A percentile compares a stretch with the other conserved stretches of the same genome.
Conservation (phyloP, 2,329 filamentous ascomycete genomes). For the Chaetomiaceae sp. region DNA sequence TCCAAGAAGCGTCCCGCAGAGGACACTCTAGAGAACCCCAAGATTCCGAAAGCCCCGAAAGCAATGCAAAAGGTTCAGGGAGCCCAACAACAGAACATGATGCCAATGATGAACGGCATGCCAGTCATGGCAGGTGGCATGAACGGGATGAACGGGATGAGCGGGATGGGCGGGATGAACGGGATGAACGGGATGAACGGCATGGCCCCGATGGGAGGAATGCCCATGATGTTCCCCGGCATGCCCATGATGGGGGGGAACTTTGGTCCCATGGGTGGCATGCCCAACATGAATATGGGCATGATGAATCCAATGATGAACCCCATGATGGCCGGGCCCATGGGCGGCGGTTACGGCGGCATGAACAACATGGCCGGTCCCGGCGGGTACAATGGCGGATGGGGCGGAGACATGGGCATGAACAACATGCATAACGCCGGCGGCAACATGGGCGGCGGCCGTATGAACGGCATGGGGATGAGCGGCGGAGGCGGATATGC, state of each 20-base stretch:
- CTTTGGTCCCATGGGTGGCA: conserved; percentile 25
- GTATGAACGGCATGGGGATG: conserved; percentile 36
- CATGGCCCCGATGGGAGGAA: conserved; percentile 35
- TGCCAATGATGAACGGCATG: conserved; percentile 43
- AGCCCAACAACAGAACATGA: conserved; percentile 33
- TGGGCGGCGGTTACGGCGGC: conserved; percentile 9
- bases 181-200: conserved; percentile 30
- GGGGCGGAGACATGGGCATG: conserved; percentile 33
- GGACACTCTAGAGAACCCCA: conserved; percentile 60
- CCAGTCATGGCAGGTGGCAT: conserved; percentile 33
- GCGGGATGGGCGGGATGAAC: conserved; percentile 33
- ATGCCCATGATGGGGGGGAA: conserved; percentile 35
- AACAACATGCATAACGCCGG: conserved; percentile 32
- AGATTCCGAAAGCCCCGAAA: conserved; percentile 61
- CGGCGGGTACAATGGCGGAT: conserved; percentile 24
- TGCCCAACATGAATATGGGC: conserved; percentile 35
- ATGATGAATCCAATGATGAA: conserved; percentile 30
- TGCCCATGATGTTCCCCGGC: conserved; percentile 39
- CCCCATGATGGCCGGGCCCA: conserved; percentile 19
- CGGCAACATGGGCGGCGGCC: conserved; percentile 29
- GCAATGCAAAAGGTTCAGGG: conserved; percentile 55
- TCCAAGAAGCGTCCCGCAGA: conserved; percentile 82
- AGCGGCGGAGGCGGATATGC: conserved; percentile 24
- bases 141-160: conserved; percentile 35
- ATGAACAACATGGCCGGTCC: conserved; percentile 14